Conservation (phyloP, 1,284 basidiomycete genomes). For the Trametes hirsuta region DNA sequence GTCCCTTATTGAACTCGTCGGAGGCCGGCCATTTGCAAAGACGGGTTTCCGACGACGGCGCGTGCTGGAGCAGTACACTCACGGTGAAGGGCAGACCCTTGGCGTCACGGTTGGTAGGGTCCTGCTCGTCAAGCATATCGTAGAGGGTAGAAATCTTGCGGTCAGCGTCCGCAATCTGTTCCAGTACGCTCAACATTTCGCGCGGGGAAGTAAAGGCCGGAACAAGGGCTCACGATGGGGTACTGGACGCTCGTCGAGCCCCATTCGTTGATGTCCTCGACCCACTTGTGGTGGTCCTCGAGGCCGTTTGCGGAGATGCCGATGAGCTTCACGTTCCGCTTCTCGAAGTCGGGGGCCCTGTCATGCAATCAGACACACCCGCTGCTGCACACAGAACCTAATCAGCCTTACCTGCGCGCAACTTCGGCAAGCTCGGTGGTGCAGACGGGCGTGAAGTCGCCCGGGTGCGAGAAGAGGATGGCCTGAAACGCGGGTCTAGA, state of each 20-base stretch:
- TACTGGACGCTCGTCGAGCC: constrained; percentile 80
- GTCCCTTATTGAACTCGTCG: background rate
- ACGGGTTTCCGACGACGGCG: too few species aligned
- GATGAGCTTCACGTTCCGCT: constrained; percentile 91
- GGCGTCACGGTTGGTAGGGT: constrained; percentile 91
- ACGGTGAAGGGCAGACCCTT: constrained; percentile 90
- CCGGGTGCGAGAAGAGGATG: constrained; percentile 93
- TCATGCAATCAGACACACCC: background rate
- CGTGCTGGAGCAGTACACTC: constrained; percentile 27
- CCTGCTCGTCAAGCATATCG: constrained; percentile 96
- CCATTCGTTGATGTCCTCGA: constrained; percentile 89
- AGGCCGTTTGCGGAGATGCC: constrained; percentile 95
- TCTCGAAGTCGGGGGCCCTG: constrained; percentile 79
- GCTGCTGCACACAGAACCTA: background rate
- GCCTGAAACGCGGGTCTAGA: constrained; percentile 46
- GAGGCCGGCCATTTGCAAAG: background rate
- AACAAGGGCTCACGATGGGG: constrained; percentile 75
- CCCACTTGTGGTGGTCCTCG: constrained; percentile 86
- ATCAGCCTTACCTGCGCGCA: constrained; percentile 57
- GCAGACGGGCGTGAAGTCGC: constrained; percentile 85
- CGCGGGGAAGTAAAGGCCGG: background rate
- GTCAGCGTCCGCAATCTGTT: constrained; percentile 88
- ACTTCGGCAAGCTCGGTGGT: constrained; percentile 98
- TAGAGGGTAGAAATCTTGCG: constrained; percentile 86
- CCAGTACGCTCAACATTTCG: background rate